Percentiles rank a stretch among this genome's conserved stretches.
Conservation (phyloP, 2,329 filamentous ascomycete genomes). For the Knoxdaviesia proteae region DNA sequence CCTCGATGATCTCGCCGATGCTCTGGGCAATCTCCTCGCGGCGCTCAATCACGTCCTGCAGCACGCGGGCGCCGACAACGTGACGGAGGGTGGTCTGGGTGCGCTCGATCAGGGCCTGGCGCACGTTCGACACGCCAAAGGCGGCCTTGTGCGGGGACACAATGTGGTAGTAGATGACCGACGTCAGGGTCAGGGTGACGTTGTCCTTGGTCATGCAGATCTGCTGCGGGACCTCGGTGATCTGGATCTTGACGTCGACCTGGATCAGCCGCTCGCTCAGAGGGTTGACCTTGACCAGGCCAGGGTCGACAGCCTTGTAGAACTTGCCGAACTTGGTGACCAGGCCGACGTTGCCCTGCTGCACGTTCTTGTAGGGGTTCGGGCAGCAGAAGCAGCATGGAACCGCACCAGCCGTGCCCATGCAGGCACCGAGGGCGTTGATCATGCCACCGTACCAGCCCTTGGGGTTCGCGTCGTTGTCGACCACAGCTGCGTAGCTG, state of each 20-base stretch:
- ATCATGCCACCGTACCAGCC: constrained; percentile 88
- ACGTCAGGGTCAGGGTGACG: constrained; percentile 79
- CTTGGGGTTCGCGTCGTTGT: constrained; percentile 46
- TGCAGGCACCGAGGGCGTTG: constrained; percentile 48
- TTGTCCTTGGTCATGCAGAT: constrained; percentile 99
- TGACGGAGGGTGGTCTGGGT: constrained; percentile 96
- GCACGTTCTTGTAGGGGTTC: constrained; percentile 85
- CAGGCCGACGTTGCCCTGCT: constrained; percentile 83
- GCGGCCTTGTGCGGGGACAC: constrained; percentile 88
- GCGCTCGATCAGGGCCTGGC: constrained; percentile 89
- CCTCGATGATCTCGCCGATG: constrained; percentile 93
- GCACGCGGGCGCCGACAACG: constrained; percentile 81
- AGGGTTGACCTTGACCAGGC: constrained; percentile 93
- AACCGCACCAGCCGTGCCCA: constrained; percentile 68
- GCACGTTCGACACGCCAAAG: constrained; percentile 87
- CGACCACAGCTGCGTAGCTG: constrained; percentile 47
- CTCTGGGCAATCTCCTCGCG: constrained; percentile 91
- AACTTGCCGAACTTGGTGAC: constrained; percentile 92
- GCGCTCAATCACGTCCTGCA: constrained; percentile 96
- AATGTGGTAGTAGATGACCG: constrained; percentile 98
- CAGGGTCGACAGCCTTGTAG: constrained; percentile 87
- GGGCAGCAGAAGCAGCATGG: constrained; percentile 85
- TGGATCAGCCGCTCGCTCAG: constrained; percentile 76
- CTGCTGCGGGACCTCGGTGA: constrained; percentile 88
- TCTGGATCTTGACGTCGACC: constrained; percentile 98